These are phyloP conservation scores for Ormosia emarginata DNA, from an alignment of 306 rosid genomes.

Conservation along the genomic window DNA sequence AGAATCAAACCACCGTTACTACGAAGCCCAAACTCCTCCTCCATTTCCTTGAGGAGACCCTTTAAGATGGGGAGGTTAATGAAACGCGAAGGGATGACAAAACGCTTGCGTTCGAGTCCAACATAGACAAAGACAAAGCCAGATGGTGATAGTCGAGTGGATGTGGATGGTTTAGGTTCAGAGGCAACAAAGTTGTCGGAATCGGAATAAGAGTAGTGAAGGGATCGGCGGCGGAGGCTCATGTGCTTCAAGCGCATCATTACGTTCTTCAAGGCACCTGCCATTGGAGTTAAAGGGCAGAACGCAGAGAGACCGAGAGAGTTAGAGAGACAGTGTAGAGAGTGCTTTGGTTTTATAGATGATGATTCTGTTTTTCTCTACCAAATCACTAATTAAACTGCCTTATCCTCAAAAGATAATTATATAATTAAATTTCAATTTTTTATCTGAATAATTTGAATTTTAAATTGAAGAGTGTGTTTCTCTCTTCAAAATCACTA, in stretches of 20 bases:
- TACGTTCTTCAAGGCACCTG: slow-evolving; percentile 33
- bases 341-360: neutral
- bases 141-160: slow-evolving; percentile 2
- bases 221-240: slow-evolving; percentile 11
- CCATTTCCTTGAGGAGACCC: slow-evolving; percentile 15
- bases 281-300: slow-evolving; percentile 21
- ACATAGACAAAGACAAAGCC: slow-evolving; percentile 30
- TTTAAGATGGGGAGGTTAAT: slow-evolving; percentile 35
- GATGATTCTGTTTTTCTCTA: no score
- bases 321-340: neutral
- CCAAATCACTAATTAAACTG: no score
- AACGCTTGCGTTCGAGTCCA: slow-evolving; percentile 20
- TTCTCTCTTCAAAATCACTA: no score
- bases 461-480: no score
- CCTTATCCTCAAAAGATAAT: no score
- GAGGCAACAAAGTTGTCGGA: neutral
- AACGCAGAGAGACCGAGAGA: neutral
- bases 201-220: neutral
- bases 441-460: no score
- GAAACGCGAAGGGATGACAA: slow-evolving; percentile 33
- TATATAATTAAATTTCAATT: no score
- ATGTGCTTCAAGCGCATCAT: slow-evolving; percentile 27
- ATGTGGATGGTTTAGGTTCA: neutral
- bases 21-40: slow-evolving; percentile 30
- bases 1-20: slow-evolving; percentile 12